Evolutionary conservation across 805 yeast genomes (phyloP), one percentile per base, ranked within the genome.

Genomic region (Yarrowia sp.): DNA sequence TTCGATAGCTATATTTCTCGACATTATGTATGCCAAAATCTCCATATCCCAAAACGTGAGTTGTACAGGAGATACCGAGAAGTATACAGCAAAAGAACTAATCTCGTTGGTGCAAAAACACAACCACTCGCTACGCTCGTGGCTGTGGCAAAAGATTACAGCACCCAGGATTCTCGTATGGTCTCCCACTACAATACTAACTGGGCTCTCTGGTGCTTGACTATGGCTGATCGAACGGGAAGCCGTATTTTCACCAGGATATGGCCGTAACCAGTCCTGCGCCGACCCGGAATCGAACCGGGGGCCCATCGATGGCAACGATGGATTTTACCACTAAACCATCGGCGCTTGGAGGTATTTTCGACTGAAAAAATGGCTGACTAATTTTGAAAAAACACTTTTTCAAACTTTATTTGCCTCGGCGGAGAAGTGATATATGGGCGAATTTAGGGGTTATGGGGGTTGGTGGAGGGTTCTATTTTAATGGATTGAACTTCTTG

Each of bases 171-270:
- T 41, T 41, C 46, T 41, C 46, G 46, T 22, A 41, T 41, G 46
- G 46, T 41, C 46, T 41, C 46, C 46, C 46, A 41, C 46, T 41
- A 22, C 46, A 41, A 41, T 41, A 41, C 46, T 41, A 41, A 22
- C 28, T 41, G 46, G 46, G 46, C 46, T 41, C 46, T 41, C 46
- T 41, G 46, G 46, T 22, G 46, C 46, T 41, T 41, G 46, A 41
- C 46, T 41, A 41, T 21, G 46, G 46, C 46, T 41, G 46, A 41
- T 41, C 46, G 46, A n/a, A 41, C 46, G 46, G 46, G 46, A 41
- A 40, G 44, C 44, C 44, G 44, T 40, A 40, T 40, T 40, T 40
- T 40, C 44, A 40, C 44, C 44, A 40, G 44, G 44, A 40, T 40
- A 40, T 40, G 44, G 44, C 44, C 44, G 44, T 40, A 40, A 40